A percentile compares a stretch with the other conserved stretches of the same genome.
Evolutionary conservation across 495 filamentous ascomycete genomes (phyloP).

Genomic region (Bacidia rubella): DNA sequence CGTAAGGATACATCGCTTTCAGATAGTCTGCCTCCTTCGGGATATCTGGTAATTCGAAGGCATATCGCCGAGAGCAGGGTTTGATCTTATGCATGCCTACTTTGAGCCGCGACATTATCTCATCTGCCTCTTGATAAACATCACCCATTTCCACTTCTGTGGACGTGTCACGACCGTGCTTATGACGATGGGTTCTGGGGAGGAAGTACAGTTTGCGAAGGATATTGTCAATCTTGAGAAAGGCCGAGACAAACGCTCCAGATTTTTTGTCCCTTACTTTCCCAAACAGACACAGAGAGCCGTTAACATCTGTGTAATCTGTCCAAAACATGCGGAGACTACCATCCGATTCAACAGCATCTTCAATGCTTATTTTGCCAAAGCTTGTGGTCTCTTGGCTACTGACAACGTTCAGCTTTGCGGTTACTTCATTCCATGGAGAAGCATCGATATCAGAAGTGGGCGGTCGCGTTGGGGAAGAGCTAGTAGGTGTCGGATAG

Average conservation of each 20-base stretch:
- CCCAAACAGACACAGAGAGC: conserved; percentile 84
- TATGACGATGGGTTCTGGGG: conserved; percentile 57
- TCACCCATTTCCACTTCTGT: conserved; percentile 81
- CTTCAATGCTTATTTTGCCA: conserved; percentile 67
- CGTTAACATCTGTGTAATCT: conserved; percentile 89
- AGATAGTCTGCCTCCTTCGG: conserved; percentile 84
- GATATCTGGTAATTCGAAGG: conserved; percentile 79
- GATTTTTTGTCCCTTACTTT: conserved; percentile 88
- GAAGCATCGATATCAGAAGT: conserved; percentile 60
- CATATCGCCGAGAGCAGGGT: conserved; percentile 76
- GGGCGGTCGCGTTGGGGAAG: conserved; percentile 54
- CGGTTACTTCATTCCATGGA: conserved; percentile 75
- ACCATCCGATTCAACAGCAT: conserved; percentile 81
- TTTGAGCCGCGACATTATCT: conserved; percentile 66
- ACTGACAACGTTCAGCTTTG: conserved; percentile 72
- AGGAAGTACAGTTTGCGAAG: conserved; percentile 86
- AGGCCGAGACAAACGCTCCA: conserved; percentile 70
- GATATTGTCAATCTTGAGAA: conserved; percentile 93
- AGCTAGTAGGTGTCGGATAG: conserved; percentile 56
- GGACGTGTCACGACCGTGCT: conserved; percentile 50
- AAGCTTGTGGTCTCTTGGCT: conserved; percentile 47
- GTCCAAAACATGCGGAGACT: conserved; percentile 92
- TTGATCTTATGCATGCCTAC: conserved; percentile 92
- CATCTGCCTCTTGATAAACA: conserved; percentile 78
- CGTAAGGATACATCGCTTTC: conserved; percentile 86